phyloP scores from a whole-genome alignment of 2,329 filamentous ascomycete species.

The Geosmithia morbida region DNA sequence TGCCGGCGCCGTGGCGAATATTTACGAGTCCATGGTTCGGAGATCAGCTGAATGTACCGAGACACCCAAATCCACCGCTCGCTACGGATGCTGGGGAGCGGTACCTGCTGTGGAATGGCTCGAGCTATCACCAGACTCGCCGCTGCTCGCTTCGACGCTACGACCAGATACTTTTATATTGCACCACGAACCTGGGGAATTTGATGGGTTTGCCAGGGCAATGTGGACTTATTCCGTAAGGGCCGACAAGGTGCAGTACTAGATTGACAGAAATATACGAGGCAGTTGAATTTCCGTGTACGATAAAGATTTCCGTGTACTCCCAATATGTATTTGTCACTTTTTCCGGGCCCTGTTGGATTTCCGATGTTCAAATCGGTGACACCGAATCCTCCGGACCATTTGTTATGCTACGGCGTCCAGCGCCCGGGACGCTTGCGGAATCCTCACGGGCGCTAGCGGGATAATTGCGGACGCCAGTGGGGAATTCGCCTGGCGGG shows the following conservation, averaged over 20 bases:
- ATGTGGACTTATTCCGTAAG: not conserved
- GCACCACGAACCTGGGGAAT: not conserved
- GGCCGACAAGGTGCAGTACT: not conserved
- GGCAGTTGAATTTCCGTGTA: not conserved
- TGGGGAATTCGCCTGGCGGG: not conserved
- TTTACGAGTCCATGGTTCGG: conserved; percentile 11
- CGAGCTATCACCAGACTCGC: not conserved
- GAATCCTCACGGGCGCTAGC: not conserved
- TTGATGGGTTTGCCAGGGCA: not conserved
- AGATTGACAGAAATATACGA: not conserved
- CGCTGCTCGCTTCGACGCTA: not conserved
- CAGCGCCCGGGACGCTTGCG: not conserved
- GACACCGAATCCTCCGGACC: too few relatives aligned
- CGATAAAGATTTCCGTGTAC: not conserved
- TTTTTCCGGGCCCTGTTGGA: too few relatives aligned
- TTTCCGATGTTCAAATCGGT: too few relatives aligned
- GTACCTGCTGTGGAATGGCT: conserved; percentile 6
- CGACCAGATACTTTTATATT: not conserved
- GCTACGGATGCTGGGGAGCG: conserved; percentile 13
- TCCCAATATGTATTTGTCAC: not conserved
- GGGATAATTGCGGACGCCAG: not conserved
- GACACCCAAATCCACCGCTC: conserved; percentile 11
- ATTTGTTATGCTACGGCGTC: not conserved
- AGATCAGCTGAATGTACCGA: conserved; percentile 14
- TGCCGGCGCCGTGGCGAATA: conserved; percentile 8